These are phyloP conservation scores for Rhytidhysteron rufulum DNA, from an alignment of 2,329 filamentous ascomycete genomes.

Conservation along the genomic window DNA sequence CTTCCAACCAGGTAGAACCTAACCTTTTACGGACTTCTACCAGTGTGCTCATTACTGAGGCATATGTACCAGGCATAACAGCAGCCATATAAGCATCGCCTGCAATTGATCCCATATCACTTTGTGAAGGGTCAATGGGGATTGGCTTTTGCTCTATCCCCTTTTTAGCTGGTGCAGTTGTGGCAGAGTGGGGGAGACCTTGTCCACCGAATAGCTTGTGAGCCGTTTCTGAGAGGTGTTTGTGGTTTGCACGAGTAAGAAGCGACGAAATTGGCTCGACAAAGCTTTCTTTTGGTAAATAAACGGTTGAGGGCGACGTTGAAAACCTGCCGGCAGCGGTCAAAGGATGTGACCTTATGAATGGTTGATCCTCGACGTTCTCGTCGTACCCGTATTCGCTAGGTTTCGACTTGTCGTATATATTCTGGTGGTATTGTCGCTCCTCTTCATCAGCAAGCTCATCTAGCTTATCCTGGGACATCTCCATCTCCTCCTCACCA, in stretches of 20 bases:
- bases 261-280: conserved; percentile 66
- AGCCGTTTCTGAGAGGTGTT: conserved; percentile 71
- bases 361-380: conserved; percentile 24
- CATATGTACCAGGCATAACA: conserved; percentile 68
- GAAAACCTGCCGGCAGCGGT: conserved; percentile 71
- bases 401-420: conserved; percentile 41
- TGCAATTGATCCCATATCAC: conserved; percentile 69
- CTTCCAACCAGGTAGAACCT: conserved; percentile 66
- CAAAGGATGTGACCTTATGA: conserved; percentile 65
- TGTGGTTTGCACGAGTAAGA: conserved; percentile 60
- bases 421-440: conserved; percentile 26
- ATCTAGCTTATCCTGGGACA: conserved; percentile 30
- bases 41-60: conserved; percentile 62
- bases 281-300: conserved; percentile 68
- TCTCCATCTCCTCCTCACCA: conserved; percentile 20
- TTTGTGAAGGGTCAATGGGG: conserved; percentile 59
- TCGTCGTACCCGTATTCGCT: conserved; percentile 36
- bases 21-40: conserved; percentile 72
- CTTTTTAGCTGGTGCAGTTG: conserved; percentile 56
- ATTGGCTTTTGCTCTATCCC: conserved; percentile 60
- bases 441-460: conserved; percentile 28
- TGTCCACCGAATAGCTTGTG: conserved; percentile 72
- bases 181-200: conserved; percentile 73
- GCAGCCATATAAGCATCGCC: conserved; percentile 69
- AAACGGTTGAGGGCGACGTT: conserved; percentile 68